Percentiles rank a stretch among this genome's conserved stretches.
phyloP scores from a whole-genome alignment of 202 grass and related monocot genomes.

The Digitaria exilis region DNA sequence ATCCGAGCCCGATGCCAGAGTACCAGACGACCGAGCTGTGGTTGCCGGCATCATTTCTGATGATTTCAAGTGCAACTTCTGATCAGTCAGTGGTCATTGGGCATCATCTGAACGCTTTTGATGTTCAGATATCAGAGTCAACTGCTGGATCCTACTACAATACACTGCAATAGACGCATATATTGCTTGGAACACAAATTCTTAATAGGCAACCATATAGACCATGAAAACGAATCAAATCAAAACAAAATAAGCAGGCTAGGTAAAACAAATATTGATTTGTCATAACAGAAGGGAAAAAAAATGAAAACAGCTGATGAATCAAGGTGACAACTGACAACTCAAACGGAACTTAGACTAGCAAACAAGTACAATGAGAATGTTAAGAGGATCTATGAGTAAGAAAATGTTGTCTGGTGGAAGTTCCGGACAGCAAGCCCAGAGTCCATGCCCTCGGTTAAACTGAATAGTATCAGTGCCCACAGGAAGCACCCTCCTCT shows the following conservation, averaged over 20 bases:
- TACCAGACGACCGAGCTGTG: no score
- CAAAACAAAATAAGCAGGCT: not conserved
- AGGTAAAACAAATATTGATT: not conserved
- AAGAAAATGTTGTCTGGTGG: slow-evolving; percentile 20
- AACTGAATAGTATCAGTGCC: slow-evolving; percentile 32
- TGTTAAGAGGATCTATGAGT: not conserved
- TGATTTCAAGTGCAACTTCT: not conserved
- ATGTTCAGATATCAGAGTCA: not conserved
- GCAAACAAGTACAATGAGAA: slow-evolving; percentile 21
- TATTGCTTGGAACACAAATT: not conserved
- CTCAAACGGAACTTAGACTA: not conserved
- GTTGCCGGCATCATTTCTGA: not conserved
- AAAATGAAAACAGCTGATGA: not conserved
- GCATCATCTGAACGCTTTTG: not conserved
- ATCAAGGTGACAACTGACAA: not conserved
- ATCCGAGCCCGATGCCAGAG: no score
- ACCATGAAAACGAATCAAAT: not conserved
- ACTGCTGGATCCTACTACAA: not conserved
- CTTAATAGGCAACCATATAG: not conserved
- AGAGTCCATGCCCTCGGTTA: slow-evolving; percentile 22
- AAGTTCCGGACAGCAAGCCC: not conserved
- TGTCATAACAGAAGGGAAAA: not conserved
- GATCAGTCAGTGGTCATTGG: not conserved
- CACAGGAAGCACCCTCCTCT: slow-evolving; percentile 34
- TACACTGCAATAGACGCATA: not conserved